These are phyloP conservation scores for Bromus sterilis DNA, from an alignment of 176 grass and related monocot species.

Conservation along the genomic window DNA sequence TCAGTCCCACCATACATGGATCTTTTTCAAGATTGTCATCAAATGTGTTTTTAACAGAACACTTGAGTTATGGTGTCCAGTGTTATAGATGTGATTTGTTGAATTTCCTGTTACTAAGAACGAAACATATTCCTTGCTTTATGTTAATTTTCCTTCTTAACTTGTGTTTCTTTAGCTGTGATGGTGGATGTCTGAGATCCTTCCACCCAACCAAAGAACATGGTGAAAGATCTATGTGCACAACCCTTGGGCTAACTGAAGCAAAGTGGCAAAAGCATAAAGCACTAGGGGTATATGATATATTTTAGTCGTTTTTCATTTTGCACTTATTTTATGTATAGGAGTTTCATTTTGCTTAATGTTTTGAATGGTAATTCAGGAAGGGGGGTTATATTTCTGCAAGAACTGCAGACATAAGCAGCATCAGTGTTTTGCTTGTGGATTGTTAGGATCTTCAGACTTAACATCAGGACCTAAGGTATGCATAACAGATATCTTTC, in stretches of 20 bases:
- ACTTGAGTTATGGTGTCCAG: background rate
- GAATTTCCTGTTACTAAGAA: background rate
- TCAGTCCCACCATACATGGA: background rate
- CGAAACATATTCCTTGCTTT: background rate
- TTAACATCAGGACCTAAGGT: slow-evolving; percentile 28
- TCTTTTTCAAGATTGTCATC: background rate
- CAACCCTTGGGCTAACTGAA: slow-evolving; percentile 28
- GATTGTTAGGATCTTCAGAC: slow-evolving; percentile 49
- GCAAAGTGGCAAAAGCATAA: slow-evolving; percentile 1
- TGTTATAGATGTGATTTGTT: background rate
- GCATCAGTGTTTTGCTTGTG: slow-evolving; percentile 63
- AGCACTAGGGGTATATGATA: slow-evolving; percentile 29
- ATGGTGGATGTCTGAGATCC: slow-evolving; percentile 45
- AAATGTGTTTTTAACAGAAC: background rate
- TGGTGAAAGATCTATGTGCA: slow-evolving; percentile 18
- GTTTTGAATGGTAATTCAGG: slow-evolving; percentile 19
- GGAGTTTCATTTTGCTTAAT: slow-evolving; percentile 13
- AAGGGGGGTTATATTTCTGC: slow-evolving; percentile 24
- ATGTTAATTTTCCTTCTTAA: slow-evolving; percentile 10
- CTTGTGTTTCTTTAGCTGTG: slow-evolving; percentile 41
- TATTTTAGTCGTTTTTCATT: background rate
- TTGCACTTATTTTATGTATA: slow-evolving; percentile 6
- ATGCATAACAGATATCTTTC: background rate
- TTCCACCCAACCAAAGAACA: slow-evolving; percentile 44
- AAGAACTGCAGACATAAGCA: slow-evolving; percentile 1